Evolutionary conservation across 768 basidiomycete genomes (phyloP), one percentile per base, ranked within the genome.

Genomic region (Tephrocybe sp.): DNA sequence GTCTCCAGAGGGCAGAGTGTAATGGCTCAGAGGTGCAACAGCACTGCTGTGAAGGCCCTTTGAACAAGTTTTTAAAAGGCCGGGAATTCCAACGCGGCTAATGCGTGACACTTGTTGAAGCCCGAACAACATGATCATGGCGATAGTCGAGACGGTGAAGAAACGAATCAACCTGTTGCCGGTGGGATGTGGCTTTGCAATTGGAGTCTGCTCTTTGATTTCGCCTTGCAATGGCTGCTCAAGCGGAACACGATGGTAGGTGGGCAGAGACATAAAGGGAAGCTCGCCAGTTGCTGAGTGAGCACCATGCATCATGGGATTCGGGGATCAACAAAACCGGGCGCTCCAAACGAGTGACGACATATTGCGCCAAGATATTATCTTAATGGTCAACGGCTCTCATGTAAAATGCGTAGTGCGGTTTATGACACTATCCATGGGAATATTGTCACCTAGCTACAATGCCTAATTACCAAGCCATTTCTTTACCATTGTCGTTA

Each of bases 1-100:
- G 56, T 84, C 80, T 0, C 87, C 87, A 31, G 84, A 85, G 4
- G 83, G 81, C 12, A 89, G 69, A 1, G 72, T 76, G 59, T 74
- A 86, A 62, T 83, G 72, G 5, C 69, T 74, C 0, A 82, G 73
- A 20, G 77, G 64, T 36, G 38, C 39, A 30, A 19, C 14, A 23
- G 39, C 34, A 17, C 44, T 32, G 11, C 39, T 39, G 35, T 55
- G 44, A 33, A 58, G 26, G 26, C 48, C 51, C 42, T 55, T 50
- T 4, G 31, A 32, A 19, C 55, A 56, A 16, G 40, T 34, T 14
- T 39, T n/a, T 31, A 49, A 49, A 26, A 30, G 13, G 9, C 32
- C 23, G 16, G 43, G 31, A 30, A 26, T 17, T 45, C 34, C 16
- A 16, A 22, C 16, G 23, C 46, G 34, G 14, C 46, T 26, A 32